A percentile compares a stretch with the other conserved stretches of the same genome.
Evolutionary conservation across 2,329 filamentous ascomycete genomes (phyloP).

Genomic region (Hirsutella minnesotensis): DNA sequence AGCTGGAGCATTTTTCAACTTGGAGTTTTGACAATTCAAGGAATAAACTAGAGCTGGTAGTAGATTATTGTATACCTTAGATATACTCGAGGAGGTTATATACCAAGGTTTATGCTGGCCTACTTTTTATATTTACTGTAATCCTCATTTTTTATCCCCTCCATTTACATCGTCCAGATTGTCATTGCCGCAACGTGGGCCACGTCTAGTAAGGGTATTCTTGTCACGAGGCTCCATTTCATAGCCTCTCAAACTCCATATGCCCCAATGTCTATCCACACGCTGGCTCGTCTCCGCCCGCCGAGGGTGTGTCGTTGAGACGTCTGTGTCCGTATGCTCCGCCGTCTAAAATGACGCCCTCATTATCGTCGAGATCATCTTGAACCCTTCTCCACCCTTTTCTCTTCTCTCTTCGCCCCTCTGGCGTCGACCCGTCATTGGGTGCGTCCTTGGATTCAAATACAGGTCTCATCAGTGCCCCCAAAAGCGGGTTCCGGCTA

Average conservation of each 20-base stretch:
- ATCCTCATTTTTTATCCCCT: no score
- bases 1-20: no score
- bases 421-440: slow-evolving; percentile 13
- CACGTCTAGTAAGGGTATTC: no score
- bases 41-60: no score
- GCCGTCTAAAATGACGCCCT: slow-evolving; percentile 46
- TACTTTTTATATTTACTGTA: no score
- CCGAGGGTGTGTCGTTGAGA: neutral
- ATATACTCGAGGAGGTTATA: no score
- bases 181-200: no score
- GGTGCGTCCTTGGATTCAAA: slow-evolving; percentile 43
- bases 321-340: slow-evolving; percentile 31
- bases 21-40: no score
- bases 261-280: neutral
- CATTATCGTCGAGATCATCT: slow-evolving; percentile 47
- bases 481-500: slow-evolving; percentile 56
- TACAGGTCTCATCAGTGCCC: slow-evolving; percentile 53
- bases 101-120: no score
- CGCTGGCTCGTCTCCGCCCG: neutral
- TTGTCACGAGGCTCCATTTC: neutral
- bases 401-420: slow-evolving; percentile 29
- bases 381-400: slow-evolving; percentile 48
- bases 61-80: no score
- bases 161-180: no score
- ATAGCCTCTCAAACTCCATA: neutral